phyloP scores from a whole-genome alignment of 202 grass and related monocot species.

The Elaeis oleifera region DNA sequence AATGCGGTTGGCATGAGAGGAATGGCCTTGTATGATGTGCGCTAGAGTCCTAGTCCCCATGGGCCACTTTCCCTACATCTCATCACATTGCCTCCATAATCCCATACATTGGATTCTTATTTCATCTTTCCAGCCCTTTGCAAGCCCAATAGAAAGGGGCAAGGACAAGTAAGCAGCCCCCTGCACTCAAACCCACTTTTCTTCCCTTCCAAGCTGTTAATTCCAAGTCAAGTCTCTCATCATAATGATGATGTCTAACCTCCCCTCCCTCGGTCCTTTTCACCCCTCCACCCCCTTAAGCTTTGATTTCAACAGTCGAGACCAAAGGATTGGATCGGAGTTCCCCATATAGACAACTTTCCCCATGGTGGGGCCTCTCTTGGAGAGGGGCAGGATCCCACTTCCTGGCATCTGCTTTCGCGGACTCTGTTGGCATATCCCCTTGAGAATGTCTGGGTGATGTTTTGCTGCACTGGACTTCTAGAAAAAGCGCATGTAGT shows the following conservation, averaged over 20 bases:
- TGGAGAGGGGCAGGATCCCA: too few species aligned
- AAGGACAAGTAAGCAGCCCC: background rate
- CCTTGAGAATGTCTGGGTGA: too few species aligned
- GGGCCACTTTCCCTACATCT: constrained; percentile 1
- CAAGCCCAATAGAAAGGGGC: background rate
- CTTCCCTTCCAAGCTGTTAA: too few species aligned
- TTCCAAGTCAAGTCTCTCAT: constrained; percentile 7
- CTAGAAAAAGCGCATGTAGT: too few species aligned
- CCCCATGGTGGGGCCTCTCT: too few species aligned
- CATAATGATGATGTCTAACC: constrained; percentile 12
- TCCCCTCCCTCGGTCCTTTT: constrained; percentile 2
- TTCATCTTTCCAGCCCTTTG: constrained; percentile 1
- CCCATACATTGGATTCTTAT: constrained; percentile 1
- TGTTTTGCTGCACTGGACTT: too few species aligned
- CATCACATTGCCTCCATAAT: constrained; percentile 21
- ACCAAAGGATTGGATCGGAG: too few species aligned
- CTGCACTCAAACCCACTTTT: background rate
- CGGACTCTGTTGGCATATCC: too few species aligned
- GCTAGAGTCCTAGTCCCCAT: background rate
- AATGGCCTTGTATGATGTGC: background rate
- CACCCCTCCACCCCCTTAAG: background rate
- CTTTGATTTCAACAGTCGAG: too few species aligned
- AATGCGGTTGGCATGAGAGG: background rate
- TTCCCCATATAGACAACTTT: too few species aligned
- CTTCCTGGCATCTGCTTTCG: too few species aligned